Evolutionary conservation across 345 rosid genomes (phyloP), one percentile per base, ranked within the genome.

Genomic region (Excoecaria agallocha): DNA sequence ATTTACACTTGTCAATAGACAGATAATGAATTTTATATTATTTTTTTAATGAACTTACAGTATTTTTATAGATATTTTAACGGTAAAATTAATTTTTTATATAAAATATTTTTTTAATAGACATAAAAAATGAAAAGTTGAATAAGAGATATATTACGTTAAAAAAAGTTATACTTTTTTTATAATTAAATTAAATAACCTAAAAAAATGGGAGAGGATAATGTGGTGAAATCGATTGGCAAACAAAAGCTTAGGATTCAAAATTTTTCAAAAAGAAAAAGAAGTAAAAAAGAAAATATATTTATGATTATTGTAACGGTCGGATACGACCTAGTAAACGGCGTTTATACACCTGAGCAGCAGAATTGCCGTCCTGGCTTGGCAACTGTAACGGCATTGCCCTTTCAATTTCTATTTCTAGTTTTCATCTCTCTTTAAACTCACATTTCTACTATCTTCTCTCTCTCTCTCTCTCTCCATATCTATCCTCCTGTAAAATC

Each of bases 271-370:
- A 59, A 45, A 19, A 19, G 16, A 7, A 69, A 69, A 12, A n/a
- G n/a, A 65, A 30, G 24, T 13, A 62, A 24, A 69, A 69, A 69
- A 35, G 16, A 7, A 69, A 69, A 12, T 7, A 63, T 16, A 48
- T 46, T 15, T 38, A 19, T 71, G 7, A 48, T 30, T n/a, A 37
- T 52, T 16, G 25, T 69, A 84, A 84, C 87, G 87, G 87, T 84
- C 85, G 81, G 77, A 77, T 67, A 68, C 57, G 70, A 74, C 66
- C 38, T 72, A 76, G 69, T 39, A 45, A 63, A 76, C 77, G 78
- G 78, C 71, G 16, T 57, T 70, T 11, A 64, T 15, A 16, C 50
- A 17, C 25, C 6, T 55, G 24, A 45, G 15, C 38, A 45, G 38
- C 12, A 66, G 19, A 49, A 49, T 25, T 3, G 46, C 81, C 73